These are phyloP conservation scores for Solanum chilense DNA, from an alignment of 257 asterid species.

Conservation along the genomic window DNA sequence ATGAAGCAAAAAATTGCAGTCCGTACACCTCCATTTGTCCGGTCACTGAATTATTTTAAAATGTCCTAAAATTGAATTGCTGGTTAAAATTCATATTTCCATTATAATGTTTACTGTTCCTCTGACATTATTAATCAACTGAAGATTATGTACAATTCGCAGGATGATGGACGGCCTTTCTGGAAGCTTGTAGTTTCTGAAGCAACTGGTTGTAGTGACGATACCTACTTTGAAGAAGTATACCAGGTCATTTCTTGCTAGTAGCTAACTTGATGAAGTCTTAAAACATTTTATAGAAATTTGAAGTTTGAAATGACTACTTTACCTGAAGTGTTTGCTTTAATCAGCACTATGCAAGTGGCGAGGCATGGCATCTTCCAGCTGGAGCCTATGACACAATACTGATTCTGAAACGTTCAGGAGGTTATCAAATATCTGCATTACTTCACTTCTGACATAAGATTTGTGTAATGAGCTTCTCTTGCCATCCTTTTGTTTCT, in stretches of 20 bases:
- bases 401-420: conserved; percentile 45
- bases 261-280: background rate
- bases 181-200: conserved; percentile 86
- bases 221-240: conserved; percentile 74
- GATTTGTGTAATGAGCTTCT: background rate
- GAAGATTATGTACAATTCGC: conserved; percentile 1
- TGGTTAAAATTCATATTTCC: background rate
- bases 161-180: conserved; percentile 94
- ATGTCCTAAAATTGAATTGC: background rate
- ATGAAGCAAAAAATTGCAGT: background rate
- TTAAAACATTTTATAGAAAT: background rate
- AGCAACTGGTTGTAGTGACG: conserved; percentile 69
- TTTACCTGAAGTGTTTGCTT: background rate
- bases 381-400: conserved; percentile 69
- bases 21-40: background rate
- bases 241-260: conserved; percentile 42
- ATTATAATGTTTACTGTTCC: background rate
- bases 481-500: conserved; percentile 2
- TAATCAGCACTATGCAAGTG: conserved; percentile 77
- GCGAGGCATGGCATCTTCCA: conserved; percentile 92
- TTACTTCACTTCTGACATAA: background rate
- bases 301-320: background rate
- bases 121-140: background rate
- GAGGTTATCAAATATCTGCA: conserved; percentile 50
- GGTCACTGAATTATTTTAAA: background rate